Evolutionary conservation across 164 flowering plant genomes (phyloP), one percentile per base, ranked within the genome.

Genomic region (Paratinospora sagittata): DNA sequence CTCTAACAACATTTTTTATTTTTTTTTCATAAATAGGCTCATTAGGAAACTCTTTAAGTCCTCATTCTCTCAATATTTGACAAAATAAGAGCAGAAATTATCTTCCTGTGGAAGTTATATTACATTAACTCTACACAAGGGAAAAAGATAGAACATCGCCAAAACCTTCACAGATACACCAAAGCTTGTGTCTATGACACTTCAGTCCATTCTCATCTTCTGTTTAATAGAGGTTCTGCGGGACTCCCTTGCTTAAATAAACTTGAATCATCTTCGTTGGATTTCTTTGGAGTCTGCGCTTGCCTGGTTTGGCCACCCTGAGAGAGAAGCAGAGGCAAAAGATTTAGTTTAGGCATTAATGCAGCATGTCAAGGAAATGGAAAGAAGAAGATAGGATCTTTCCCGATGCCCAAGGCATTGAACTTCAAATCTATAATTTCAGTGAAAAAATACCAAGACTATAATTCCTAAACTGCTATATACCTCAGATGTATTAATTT

Each of bases 301-400:
- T 21, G 61, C 61, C 61, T 55, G 61, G n/a, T 55, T 55, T 55
- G 61, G 26, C 61, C 61, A 16, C 61, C 24, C 61, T 55, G 61
- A 55, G 9, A 17, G 61, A 55, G 10, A 55, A 55, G 61, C 34
- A 55, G 6, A n/a, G 11, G 8, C n/a, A 52, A 52, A 49, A 52
- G 43, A 39, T 11, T 39, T 39, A 3, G 43, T 52, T 16, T 52
- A 19, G 58, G 58, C 61, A 55, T 55, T 55, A 2, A 55, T 8
- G 21, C 61, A 19, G 13, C 47, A 12, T 43, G 14, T 12, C 14
- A 43, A 43, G 61, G 26, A 55, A 55, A n/a, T 21, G 21, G 10
- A 19, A 55, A 3, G 10, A 55, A 10, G 10, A 55, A 21, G 6
- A 55, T 19, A 21, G 0, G 58, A n/a, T 0, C 19, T 6, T 52